Percentiles rank a stretch among this genome's conserved stretches.
These are phyloP conservation scores for Talaromyces sp. DNA, from an alignment of 2,329 filamentous ascomycete genomes.

Conservation along the genomic window DNA sequence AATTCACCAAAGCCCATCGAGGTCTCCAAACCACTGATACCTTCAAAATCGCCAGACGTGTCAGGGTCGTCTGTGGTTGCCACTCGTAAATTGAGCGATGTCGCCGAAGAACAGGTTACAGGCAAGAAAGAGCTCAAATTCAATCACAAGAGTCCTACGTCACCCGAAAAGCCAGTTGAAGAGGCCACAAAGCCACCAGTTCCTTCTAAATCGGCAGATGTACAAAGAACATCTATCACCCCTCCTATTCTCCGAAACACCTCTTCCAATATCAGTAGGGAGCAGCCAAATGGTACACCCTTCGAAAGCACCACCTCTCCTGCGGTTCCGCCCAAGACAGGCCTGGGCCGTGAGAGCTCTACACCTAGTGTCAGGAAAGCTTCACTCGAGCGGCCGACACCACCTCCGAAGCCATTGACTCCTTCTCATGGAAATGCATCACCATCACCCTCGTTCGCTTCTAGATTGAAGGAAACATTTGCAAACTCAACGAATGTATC, in stretches of 20 bases:
- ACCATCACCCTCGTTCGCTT: slow-evolving; percentile 26
- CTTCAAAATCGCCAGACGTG: slow-evolving; percentile 29
- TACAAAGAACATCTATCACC: not conserved
- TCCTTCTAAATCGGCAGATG: slow-evolving; percentile 2
- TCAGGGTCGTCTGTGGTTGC: slow-evolving; percentile 21
- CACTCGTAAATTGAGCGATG: not conserved
- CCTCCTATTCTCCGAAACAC: not conserved
- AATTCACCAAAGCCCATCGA: not conserved
- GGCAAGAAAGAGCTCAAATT: not conserved
- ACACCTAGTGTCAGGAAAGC: slow-evolving; percentile 1
- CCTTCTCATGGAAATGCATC: slow-evolving; percentile 46
- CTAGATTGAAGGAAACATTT: slow-evolving; percentile 32
- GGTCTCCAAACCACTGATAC: slow-evolving; percentile 24
- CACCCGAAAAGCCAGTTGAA: not conserved
- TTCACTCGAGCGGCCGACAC: slow-evolving; percentile 13
- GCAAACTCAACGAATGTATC: slow-evolving; percentile 28
- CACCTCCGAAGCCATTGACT: slow-evolving; percentile 41
- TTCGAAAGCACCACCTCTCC: slow-evolving; percentile 4
- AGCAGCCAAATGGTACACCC: not conserved
- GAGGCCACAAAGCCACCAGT: slow-evolving; percentile 1
- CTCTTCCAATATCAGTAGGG: not conserved
- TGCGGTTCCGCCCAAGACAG: slow-evolving; percentile 12
- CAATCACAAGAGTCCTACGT: not conserved
- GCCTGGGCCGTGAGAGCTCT: not conserved
- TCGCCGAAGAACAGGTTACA: not conserved